A percentile compares a stretch with the other conserved stretches of the same genome.
Evolutionary conservation across 139 green algal species (phyloP).

Genomic region (Chlamydomonas incerta): DNA sequence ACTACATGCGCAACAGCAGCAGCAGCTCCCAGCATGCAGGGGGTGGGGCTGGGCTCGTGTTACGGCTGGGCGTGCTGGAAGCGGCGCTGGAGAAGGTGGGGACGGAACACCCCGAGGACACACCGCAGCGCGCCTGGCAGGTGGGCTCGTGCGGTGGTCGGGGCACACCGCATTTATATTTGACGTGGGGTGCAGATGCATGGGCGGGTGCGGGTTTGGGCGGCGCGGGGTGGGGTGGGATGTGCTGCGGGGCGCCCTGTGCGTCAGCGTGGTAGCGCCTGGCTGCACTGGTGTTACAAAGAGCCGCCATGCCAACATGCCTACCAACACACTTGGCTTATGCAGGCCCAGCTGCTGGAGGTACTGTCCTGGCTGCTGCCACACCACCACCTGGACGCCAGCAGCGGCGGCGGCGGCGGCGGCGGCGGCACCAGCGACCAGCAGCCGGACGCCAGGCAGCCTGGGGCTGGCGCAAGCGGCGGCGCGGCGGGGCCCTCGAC

Average conservation of each 20-base stretch:
- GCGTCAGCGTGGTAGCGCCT: too few species aligned
- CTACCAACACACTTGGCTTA: not conserved
- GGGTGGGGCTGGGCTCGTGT: not conserved
- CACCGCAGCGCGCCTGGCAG: constrained; percentile 13
- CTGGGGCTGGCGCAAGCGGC: too few species aligned
- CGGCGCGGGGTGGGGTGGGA: too few species aligned
- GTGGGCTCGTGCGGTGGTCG: too few species aligned
- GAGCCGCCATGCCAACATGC: too few species aligned
- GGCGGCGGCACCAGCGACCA: not conserved
- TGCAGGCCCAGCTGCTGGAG: constrained; percentile 15
- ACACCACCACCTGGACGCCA: not conserved
- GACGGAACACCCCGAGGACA: constrained; percentile 14
- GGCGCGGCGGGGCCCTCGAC: not conserved
- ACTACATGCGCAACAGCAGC: not conserved
- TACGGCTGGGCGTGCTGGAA: not conserved
- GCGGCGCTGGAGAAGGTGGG: not conserved
- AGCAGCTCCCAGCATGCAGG: not conserved
- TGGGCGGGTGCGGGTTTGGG: too few species aligned
- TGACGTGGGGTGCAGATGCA: too few species aligned
- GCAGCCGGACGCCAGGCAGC: too few species aligned
- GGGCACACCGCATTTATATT: too few species aligned
- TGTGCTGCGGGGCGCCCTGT: too few species aligned
- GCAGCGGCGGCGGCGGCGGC: not conserved
- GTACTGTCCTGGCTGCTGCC: constrained; percentile 39
- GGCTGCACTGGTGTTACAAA: too few species aligned